These are phyloP conservation scores for Lipomyces orientalis DNA, from an alignment of 805 yeast species.

Conservation along the genomic window DNA sequence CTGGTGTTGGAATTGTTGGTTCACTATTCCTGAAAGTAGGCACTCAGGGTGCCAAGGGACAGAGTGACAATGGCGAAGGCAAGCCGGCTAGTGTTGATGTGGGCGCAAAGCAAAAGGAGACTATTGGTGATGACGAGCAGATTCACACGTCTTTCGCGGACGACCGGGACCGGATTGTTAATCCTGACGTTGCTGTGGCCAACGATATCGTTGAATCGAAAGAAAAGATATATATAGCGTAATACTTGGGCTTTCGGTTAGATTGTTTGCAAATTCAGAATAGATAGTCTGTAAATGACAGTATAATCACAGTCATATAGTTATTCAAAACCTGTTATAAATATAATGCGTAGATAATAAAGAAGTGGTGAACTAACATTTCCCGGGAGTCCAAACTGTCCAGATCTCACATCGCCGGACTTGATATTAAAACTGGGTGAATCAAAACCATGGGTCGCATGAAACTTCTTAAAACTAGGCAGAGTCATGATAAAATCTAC, in stretches of 20 bases:
- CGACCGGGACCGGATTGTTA: too few relatives aligned
- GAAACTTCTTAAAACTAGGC: background rate
- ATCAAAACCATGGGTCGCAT: background rate
- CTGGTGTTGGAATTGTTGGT: constrained; percentile 41
- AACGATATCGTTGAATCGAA: too few relatives aligned
- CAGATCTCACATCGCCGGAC: background rate
- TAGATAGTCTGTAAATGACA: background rate
- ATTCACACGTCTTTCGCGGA: background rate
- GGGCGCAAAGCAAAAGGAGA: background rate
- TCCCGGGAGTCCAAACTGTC: background rate
- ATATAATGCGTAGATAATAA: background rate
- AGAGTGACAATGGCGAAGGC: background rate
- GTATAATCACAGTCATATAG: too few relatives aligned
- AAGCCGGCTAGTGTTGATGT: background rate
- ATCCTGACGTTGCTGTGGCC: too few relatives aligned
- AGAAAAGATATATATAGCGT: too few relatives aligned
- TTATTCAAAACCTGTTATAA: background rate
- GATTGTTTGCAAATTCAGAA: too few relatives aligned
- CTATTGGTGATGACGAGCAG: background rate
- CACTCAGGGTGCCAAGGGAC: constrained; percentile 31
- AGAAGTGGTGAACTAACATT: background rate
- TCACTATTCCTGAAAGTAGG: constrained; percentile 48
- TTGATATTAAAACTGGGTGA: background rate
- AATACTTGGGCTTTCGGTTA: too few relatives aligned
- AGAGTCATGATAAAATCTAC: background rate